Evolutionary conservation across 306 rosid species (phyloP), one percentile per base, ranked within the genome.

Genomic region (Cicer chorassanicum): DNA sequence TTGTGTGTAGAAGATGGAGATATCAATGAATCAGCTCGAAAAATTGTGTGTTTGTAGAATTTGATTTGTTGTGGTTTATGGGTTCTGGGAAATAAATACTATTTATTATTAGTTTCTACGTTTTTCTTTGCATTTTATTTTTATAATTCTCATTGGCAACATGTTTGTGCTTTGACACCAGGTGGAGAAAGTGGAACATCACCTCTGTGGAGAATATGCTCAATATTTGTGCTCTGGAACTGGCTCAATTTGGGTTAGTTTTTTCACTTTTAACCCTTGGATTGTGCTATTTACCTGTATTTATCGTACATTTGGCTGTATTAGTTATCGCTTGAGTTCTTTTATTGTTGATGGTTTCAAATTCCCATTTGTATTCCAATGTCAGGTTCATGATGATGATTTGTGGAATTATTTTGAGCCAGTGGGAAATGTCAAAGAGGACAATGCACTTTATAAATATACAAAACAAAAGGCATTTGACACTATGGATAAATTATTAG

Each of bases 181-280:
- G 97, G 83, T 73, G 40, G 90, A 89, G 78, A 72, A 75, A 80
- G 86, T 82, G 46, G 85, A 88, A 21, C 38, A 62, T 68, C 87
- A 80, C 65, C 88, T 93, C 10, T 93, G 97, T 74, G 80, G 81
- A 63, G 87, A 82, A 45, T 76, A 84, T 74, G 98, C 96, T 79
- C 87, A 86, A 65, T 84, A 71, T 72, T 75, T 88, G 80, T 93
- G 98, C 80, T 70, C 80, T 78, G 96, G 90, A 57, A 69, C 75
- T 14, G 98, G 91, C 74, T 79, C 78, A 76, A 60, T 87, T 62
- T 93, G 98, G 98, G 98, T 93, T 51, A 42, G 94, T 84, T 90
- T 48, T 68, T 91, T 86, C 56, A 69, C 44, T 73, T 79, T 75
- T 65, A 46, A 49, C 60, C 73, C 29, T 57, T 73, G 50, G 75